These are phyloP conservation scores for Auriscalpium vulgare DNA, from an alignment of 768 basidiomycete genomes.

Conservation along the genomic window DNA sequence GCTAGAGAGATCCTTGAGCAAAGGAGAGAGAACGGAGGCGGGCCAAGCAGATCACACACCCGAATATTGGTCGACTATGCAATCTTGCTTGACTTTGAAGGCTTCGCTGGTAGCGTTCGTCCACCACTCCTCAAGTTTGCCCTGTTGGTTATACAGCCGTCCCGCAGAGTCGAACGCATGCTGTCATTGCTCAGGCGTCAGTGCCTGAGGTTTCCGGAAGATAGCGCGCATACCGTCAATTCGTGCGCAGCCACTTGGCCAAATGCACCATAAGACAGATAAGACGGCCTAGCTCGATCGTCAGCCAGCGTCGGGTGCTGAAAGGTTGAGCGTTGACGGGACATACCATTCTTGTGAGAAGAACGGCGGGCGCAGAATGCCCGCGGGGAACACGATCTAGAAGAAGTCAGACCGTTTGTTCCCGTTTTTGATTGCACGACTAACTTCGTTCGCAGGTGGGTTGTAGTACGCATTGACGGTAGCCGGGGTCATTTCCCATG, in stretches of 20 bases:
- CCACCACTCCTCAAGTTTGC: slow-evolving; percentile 91
- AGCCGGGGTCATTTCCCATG: slow-evolving; percentile 86
- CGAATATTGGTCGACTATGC: slow-evolving; percentile 90
- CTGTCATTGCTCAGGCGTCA: slow-evolving; percentile 27
- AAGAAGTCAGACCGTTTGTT: neutral
- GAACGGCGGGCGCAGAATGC: slow-evolving; percentile 89
- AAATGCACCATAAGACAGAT: slow-evolving; percentile 87
- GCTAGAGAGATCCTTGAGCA: slow-evolving; percentile 26
- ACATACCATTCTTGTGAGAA: slow-evolving; percentile 71
- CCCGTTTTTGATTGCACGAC: slow-evolving; percentile 1
- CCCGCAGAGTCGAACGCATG: slow-evolving; percentile 91
- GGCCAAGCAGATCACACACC: slow-evolving; percentile 30
- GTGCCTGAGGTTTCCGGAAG: neutral
- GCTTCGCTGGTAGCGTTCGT: slow-evolving; percentile 77
- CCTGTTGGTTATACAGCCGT: slow-evolving; percentile 82
- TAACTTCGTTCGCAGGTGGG: slow-evolving; percentile 80
- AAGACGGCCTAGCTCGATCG: slow-evolving; percentile 57
- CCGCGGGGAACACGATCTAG: slow-evolving; percentile 93
- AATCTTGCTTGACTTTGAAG: slow-evolving; percentile 77
- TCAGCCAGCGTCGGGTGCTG: neutral
- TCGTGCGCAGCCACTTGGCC: slow-evolving; percentile 92
- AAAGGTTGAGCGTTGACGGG: neutral
- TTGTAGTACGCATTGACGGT: slow-evolving; percentile 87
- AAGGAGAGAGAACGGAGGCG: neutral
- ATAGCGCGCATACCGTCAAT: slow-evolving; percentile 51